Conservation (phyloP, 2,329 filamentous ascomycete species). For the Clonostachys sp. region DNA sequence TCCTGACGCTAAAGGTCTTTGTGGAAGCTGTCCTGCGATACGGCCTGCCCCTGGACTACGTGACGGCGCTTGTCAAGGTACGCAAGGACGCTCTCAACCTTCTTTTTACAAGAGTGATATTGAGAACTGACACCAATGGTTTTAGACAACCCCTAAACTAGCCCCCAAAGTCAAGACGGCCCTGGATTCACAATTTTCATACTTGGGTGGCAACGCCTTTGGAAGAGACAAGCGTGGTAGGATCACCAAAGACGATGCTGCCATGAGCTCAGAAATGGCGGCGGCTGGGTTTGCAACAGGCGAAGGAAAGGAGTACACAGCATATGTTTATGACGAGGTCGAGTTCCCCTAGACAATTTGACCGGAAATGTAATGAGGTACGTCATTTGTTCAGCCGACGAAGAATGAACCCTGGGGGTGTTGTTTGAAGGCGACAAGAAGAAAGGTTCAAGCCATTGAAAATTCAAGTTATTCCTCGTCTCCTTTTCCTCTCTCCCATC, state of each 20-base stretch:
- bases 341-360: conserved; percentile 52
- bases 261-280: conserved; percentile 77
- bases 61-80: conserved; percentile 82
- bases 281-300: conserved; percentile 63
- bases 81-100: conserved; percentile 15
- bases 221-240: conserved; percentile 90
- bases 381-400: not conserved
- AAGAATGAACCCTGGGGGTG: not conserved
- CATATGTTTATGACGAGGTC: conserved; percentile 96
- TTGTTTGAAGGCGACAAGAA: not conserved
- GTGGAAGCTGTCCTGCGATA: conserved; percentile 98
- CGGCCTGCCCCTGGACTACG: conserved; percentile 84
- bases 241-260: conserved; percentile 83
- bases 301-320: conserved; percentile 81
- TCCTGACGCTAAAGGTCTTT: conserved; percentile 86
- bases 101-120: not conserved
- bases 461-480: not conserved
- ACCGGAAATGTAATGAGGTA: not conserved
- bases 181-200: conserved; percentile 81
- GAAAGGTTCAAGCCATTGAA: not conserved
- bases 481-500: too few species aligned
- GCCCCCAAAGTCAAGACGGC: conserved; percentile 74
- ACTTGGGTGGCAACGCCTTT: conserved; percentile 91
- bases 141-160: conserved; percentile 75
- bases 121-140: not conserved